These are phyloP conservation scores for Vickermania spadyakhi DNA, from an alignment of 208 protist species.

Conservation along the genomic window DNA sequence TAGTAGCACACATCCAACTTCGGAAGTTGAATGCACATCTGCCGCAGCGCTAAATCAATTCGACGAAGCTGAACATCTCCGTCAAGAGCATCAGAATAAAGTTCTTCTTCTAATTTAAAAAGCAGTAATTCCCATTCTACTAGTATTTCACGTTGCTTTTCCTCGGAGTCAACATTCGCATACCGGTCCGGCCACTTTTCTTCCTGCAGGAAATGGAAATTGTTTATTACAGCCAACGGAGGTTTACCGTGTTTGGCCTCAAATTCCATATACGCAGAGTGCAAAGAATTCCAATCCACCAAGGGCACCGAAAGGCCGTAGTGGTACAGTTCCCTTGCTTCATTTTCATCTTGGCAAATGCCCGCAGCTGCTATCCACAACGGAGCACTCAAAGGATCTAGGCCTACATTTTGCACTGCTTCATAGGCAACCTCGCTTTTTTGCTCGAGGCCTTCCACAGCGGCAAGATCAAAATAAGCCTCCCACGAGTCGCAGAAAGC, in stretches of 20 bases:
- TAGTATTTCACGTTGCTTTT: constrained; percentile 19
- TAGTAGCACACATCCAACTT: constrained; percentile 64
- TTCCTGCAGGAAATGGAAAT: constrained; percentile 9
- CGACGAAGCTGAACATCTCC: constrained; percentile 48
- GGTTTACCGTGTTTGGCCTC: constrained; percentile 8
- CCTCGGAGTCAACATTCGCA: constrained; percentile 18
- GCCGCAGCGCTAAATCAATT: constrained; percentile 71
- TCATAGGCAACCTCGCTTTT: constrained; percentile 47
- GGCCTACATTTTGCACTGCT: constrained; percentile 58
- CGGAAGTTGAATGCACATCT: constrained; percentile 64
- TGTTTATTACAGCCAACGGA: constrained; percentile 3
- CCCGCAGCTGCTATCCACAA: constrained; percentile 53
- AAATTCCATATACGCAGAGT: constrained; percentile 33
- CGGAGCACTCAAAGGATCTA: constrained; percentile 59
- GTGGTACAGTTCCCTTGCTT: constrained; percentile 50
- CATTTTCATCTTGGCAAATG: constrained; percentile 18
- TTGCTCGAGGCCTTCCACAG: constrained; percentile 26
- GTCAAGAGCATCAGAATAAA: constrained; percentile 11
- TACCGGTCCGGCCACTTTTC: constrained; percentile 72
- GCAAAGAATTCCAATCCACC: constrained; percentile 25
- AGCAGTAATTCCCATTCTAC: constrained; percentile 40
- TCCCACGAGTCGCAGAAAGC: constrained; percentile 77
- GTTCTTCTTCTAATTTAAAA: constrained; percentile 19
- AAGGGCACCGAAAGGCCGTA: constrained; percentile 61
- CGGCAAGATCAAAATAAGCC: constrained; percentile 57